phyloP scores from a whole-genome alignment of 164 flowering plant species.

The Santalum album region DNA sequence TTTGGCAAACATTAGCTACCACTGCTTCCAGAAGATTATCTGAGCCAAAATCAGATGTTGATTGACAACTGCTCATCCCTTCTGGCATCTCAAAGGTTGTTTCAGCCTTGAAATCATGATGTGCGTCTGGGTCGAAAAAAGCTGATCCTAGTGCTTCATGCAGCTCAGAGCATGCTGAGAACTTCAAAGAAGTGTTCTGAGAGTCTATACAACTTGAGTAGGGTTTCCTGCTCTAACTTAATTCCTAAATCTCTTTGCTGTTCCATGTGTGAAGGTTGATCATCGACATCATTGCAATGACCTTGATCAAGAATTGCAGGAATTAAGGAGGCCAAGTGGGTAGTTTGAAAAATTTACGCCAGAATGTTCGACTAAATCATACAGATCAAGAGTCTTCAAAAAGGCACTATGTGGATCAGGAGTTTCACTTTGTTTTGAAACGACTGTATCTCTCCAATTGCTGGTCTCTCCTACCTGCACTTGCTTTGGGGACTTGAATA shows the following conservation, averaged over 20 bases:
- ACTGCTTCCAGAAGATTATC: conserved; percentile 66
- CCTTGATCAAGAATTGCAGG: conserved; percentile 12
- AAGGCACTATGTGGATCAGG: conserved; percentile 12
- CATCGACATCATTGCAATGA: conserved; percentile 11
- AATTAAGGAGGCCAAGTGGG: conserved; percentile 12
- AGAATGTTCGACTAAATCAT: conserved; percentile 17
- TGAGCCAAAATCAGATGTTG: conserved; percentile 23
- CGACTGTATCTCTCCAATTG: conserved; percentile 12
- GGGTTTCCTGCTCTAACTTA: conserved; percentile 16
- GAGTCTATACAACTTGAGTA: conserved; percentile 16
- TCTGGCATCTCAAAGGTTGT: conserved; percentile 25
- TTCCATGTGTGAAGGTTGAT: conserved; percentile 22
- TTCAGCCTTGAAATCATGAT: conserved; percentile 19
- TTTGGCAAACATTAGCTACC: conserved; percentile 34
- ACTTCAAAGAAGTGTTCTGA: conserved; percentile 20
- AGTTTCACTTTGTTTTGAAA: conserved; percentile 7
- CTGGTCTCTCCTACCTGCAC: conserved; percentile 12
- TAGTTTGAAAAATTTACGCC: conserved; percentile 12
- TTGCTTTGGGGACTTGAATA: conserved; percentile 21
- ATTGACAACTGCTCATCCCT: conserved; percentile 25
- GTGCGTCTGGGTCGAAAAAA: conserved; percentile 22
- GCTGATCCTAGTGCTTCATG: conserved; percentile 67
- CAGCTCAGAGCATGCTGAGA: conserved; percentile 57
- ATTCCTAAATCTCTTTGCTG: conserved; percentile 12
- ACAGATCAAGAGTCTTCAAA: conserved; percentile 9